A percentile compares a stretch with the other conserved stretches of the same genome.
Evolutionary conservation across 2,329 filamentous ascomycete species (phyloP).

Genomic region (Cladosporium sp.): DNA sequence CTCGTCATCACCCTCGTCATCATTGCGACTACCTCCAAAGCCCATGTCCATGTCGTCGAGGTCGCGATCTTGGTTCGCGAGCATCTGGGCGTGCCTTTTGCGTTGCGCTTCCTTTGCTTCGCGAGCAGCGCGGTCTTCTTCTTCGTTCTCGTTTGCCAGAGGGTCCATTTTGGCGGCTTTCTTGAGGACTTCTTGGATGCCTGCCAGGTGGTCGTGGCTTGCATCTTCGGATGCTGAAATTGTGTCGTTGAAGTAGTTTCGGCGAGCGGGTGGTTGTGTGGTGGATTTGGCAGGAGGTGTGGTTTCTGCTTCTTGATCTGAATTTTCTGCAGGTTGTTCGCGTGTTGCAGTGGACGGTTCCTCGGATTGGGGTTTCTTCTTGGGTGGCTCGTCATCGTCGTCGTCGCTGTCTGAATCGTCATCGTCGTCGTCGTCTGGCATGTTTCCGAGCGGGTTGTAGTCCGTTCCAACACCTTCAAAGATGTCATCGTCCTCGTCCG

Average conservation of each 20-base stretch:
- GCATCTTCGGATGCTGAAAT: slow-evolving; percentile 24
- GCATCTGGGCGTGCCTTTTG: slow-evolving; percentile 64
- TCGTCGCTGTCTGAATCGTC: slow-evolving; percentile 50
- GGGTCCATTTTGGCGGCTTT: slow-evolving; percentile 64
- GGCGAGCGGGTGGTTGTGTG: slow-evolving; percentile 21
- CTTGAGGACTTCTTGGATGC: slow-evolving; percentile 57
- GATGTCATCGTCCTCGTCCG: slow-evolving; percentile 57
- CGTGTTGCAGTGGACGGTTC: not conserved
- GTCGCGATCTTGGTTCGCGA: slow-evolving; percentile 73
- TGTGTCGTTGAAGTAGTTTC: slow-evolving; percentile 43
- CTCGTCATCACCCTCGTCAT: slow-evolving; percentile 73
- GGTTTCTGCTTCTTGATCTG: not conserved
- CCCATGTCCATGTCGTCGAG: slow-evolving; percentile 91
- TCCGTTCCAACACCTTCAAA: slow-evolving; percentile 62
- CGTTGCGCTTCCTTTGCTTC: slow-evolving; percentile 55
- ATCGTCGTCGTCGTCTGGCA: slow-evolving; percentile 47
- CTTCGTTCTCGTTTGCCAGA: slow-evolving; percentile 45
- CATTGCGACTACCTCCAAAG: slow-evolving; percentile 84
- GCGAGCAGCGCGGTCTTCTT: slow-evolving; percentile 47
- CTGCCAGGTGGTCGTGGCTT: slow-evolving; percentile 32
- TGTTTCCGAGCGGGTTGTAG: slow-evolving; percentile 59
- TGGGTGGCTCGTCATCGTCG: slow-evolving; percentile 25
- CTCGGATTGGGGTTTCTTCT: not conserved
- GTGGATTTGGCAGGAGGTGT: slow-evolving; percentile 10
- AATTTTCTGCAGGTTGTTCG: slow-evolving; percentile 8